Base-by-base conservation (phyloP, 2,329 filamentous ascomycete genomes). In the Nothomitra cinnamomea region DNA sequence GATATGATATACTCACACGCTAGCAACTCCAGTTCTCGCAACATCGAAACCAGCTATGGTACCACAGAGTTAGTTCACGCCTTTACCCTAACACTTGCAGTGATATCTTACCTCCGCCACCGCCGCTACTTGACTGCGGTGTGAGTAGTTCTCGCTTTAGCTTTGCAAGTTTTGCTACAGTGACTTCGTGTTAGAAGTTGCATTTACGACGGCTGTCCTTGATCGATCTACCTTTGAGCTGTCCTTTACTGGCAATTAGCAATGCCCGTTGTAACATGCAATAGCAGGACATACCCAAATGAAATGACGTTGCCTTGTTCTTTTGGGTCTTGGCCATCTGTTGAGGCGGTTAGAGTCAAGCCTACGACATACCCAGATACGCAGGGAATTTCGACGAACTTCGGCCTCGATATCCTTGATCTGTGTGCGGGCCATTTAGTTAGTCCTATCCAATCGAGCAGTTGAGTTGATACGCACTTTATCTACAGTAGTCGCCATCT, bases 371-470 rank as follows among this genome's bases (percentile, higher is more conserved):
- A 32, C 17, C 19, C 22, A 12, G 41, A 42, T 56, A 21, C 43
- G 54, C 35, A 17, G 43, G 19, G 32, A 10, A 10, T 57, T 36
- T 45, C 40, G 40, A 72, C 78, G 69, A 78, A 90, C 85, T 79
- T 95, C 90, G 74, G 83, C 72, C 85, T 95, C 90, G 70, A 95
- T 86, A 64, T 90, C 86, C 71, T 94, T 95, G 77, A 96, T 95
- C 86, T 92, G 64, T 66, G 62, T 10, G 3, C 7, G 22, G 15
- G 22, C 15, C 8, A 21, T 42, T 17, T 5, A 38, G 54, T 45
- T 40, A 54, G 42, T 17, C n/a, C 21, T 41, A 3, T 19, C 48
- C 25, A 17, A 22, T 19, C n/a, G 22, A 13, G 10, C 13, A 17
- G 19, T n/a, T 38, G 24, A 38, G 19, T 25, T 25, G 13, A 45